Conservation (phyloP, 2,329 filamentous ascomycete genomes). For the Pleomassaria siparia region DNA sequence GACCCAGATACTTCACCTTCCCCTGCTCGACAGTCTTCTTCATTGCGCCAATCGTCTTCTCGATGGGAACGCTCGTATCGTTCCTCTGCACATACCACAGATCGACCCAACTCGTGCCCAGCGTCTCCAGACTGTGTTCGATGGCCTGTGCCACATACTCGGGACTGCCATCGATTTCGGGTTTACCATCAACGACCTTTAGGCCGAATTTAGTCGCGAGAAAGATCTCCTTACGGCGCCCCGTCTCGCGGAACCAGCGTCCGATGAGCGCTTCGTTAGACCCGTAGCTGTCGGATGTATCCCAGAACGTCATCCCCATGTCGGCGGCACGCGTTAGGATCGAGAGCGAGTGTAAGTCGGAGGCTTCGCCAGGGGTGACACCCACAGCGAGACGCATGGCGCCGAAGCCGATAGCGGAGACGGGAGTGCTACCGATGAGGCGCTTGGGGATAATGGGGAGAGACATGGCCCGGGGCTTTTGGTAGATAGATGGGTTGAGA, state of each 20-base stretch:
- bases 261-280: slow-evolving; percentile 34
- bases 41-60: slow-evolving; percentile 54
- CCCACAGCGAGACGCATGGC: slow-evolving; percentile 54
- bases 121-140: slow-evolving; percentile 42
- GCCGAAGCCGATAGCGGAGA: slow-evolving; percentile 56
- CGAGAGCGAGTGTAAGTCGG: slow-evolving; percentile 51
- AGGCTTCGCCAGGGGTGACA: slow-evolving; percentile 50
- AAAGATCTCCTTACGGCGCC: slow-evolving; percentile 51
- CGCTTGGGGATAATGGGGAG: neutral
- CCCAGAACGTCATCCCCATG: slow-evolving; percentile 47
- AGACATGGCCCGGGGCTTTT: neutral
- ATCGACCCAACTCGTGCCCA: slow-evolving; percentile 48
- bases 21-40: slow-evolving; percentile 59
- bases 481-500: neutral
- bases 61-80: slow-evolving; percentile 48
- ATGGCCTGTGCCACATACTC: slow-evolving; percentile 46
- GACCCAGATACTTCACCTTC: slow-evolving; percentile 52
- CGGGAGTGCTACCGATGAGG: slow-evolving; percentile 48
- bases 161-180: slow-evolving; percentile 40
- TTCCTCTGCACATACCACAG: slow-evolving; percentile 50
- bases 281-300: slow-evolving; percentile 34
- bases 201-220: slow-evolving; percentile 44
- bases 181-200: slow-evolving; percentile 48
- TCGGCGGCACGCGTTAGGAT: slow-evolving; percentile 56
- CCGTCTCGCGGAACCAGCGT: slow-evolving; percentile 38